Percentiles rank a stretch among this genome's conserved stretches.
These are phyloP conservation scores for Escallonia herrerae DNA, from an alignment of 129 eudicot species.

Conservation along the genomic window DNA sequence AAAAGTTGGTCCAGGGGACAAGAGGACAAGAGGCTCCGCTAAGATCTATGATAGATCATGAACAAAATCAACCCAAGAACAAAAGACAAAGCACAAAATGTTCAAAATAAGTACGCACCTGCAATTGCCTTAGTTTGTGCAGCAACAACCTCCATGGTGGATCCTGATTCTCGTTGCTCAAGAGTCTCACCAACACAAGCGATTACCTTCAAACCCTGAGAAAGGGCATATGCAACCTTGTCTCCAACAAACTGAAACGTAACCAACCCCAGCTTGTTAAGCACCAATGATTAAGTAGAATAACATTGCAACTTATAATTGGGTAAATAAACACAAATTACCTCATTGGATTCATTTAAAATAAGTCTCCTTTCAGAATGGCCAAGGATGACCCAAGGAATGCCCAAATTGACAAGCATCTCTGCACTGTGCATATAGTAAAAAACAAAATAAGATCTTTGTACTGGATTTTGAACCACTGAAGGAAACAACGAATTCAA, in stretches of 20 bases:
- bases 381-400: slow-evolving; percentile 96
- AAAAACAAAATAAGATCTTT: slow-evolving; percentile 5
- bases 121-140: slow-evolving; percentile 97
- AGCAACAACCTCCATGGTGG: slow-evolving; percentile 94
- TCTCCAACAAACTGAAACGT: slow-evolving; percentile 86
- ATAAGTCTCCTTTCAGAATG: slow-evolving; percentile 93
- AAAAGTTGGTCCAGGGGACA: background rate
- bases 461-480: background rate
- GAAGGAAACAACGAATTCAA: background rate
- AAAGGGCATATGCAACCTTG: slow-evolving; percentile 92
- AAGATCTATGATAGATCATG: background rate
- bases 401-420: slow-evolving; percentile 80
- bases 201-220: slow-evolving; percentile 90
- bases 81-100: background rate
- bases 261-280: slow-evolving; percentile 5
- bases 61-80: background rate
- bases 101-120: slow-evolving; percentile 27
- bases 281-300: background rate
- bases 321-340: slow-evolving; percentile 19
- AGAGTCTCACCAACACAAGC: slow-evolving; percentile 99
- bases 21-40: background rate
- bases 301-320: too few species aligned
- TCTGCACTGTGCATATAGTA: slow-evolving; percentile 59
- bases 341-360: slow-evolving; percentile 75
- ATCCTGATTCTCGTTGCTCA: slow-evolving; percentile 87